Conservation (phyloP, 164 flowering plant genomes). For the Amborella trichopoda region DNA sequence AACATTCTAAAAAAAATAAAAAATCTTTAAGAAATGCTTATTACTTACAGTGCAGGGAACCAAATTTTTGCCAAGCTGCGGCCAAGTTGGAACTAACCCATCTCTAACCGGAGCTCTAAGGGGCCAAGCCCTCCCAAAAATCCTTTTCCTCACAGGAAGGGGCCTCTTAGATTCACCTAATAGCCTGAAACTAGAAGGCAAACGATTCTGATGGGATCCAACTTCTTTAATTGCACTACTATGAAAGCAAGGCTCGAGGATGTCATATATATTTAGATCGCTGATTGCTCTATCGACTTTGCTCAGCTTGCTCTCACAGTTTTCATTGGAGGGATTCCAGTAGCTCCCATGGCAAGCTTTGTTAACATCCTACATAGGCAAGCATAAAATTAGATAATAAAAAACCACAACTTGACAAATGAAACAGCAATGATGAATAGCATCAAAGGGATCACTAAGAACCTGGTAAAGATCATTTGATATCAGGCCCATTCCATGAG, state of each 20-base stretch:
- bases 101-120: conserved; percentile 65
- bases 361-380: conserved; percentile 28
- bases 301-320: conserved; percentile 30
- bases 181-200: conserved; percentile 61
- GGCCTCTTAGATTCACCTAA: conserved; percentile 79
- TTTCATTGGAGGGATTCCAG: conserved; percentile 24
- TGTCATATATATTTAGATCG: conserved; percentile 60
- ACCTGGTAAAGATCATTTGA: conserved; percentile 65
- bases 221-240: conserved; percentile 4
- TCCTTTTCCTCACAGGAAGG: conserved; percentile 72
- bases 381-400: neutral
- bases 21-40: too few relatives aligned
- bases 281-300: conserved; percentile 46
- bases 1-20: too few relatives aligned
- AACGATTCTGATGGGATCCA: conserved; percentile 14
- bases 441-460: too few relatives aligned
- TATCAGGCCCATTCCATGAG: conserved; percentile 91
- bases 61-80: conserved; percentile 36
- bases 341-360: conserved; percentile 45
- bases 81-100: conserved; percentile 87
- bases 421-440: too few relatives aligned
- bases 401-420: too few relatives aligned
- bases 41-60: conserved; percentile 83
- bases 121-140: conserved; percentile 98
- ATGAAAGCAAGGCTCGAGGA: conserved; percentile 86